Base-by-base conservation (phyloP, 495 filamentous ascomycete genomes). In the Podospora appendiculata region DNA sequence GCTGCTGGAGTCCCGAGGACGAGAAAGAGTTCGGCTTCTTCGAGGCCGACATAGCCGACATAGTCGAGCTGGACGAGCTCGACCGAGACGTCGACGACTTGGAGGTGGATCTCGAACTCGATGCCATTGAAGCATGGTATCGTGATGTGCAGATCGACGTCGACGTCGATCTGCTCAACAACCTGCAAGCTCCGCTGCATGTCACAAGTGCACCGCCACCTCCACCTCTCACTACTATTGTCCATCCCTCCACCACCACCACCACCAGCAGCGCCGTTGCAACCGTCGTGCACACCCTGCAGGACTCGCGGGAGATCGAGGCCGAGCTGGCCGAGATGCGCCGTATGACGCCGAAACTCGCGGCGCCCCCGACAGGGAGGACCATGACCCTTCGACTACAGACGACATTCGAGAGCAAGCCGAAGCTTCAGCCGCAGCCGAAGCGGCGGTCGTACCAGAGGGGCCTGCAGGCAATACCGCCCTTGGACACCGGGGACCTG, bases 51-150 rank as follows among this genome's bases (percentile, higher is more conserved):
- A 47, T 52, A 35, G 56, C 50, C 16, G 57, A 49, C 18, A 47
- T 52, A 35, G 56, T 47, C 16, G 51, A 52, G 6, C 7, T 52
- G 12, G 39, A 50, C 7, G 13, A 41, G 0, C 25, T 25, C 25
- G 25, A 25, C 25, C 25, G 5, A 5, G 25, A 25, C 25, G 25
- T 25, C 25, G 25, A 25, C 25, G 25, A 25, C 25, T 25, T 25
- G 25, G 25, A 25, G 25, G 25, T 25, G 25, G 18, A 43, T 54
- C 13, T 32, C 13, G 62, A 67, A 19, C 52, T 65, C n/a, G 58
- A 65, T 41, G 62, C 50, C 6, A 61, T 68, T 33, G 65, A 68
- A 49, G 61, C 55, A 0, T 68, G 65, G 65, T 68, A 68, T 35
- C 61, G 65, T 34, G 44, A 62, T 3, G 56, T 64, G 17, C 51